Evolutionary conservation across 345 rosid genomes (phyloP), one percentile per base, ranked within the genome.

Genomic region (Tarenaya hassleriana): DNA sequence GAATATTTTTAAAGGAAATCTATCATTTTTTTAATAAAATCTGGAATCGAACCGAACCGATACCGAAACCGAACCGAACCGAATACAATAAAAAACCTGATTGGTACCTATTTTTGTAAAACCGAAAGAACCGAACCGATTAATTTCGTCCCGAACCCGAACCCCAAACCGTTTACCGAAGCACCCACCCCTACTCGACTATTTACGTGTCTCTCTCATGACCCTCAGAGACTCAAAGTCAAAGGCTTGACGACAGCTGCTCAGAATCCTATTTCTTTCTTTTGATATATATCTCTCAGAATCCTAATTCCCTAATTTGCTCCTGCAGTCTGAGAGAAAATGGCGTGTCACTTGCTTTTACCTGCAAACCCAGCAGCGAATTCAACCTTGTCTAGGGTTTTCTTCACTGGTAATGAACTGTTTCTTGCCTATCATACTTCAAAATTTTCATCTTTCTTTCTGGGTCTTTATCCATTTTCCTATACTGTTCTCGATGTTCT

Each of bases 301-400:
- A 8, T 14, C n/a, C 37, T n/a, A 16, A 41, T n/a, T 24, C 29
- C 29, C 29, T 24, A 24, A 24, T 24, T 24, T 24, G 29, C 29
- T 24, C 2, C 29, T 24, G 5, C 2, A 2, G 29, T 2, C 29
- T 24, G 29, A 24, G 29, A 24, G 40, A 12, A 47, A 40, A 67
- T 67, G 71, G 66, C 57, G 1, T 47, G 66, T 59, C 71, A 48
- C 5, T 53, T 54, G 34, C 61, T 67, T 54, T 37, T 27, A 27
- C 9, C 56, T 18, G 45, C 66, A 67, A 60, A 54, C 45, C 16
- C 52, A 20, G 13, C 41, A 38, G 45, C 59, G 37, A 52, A 47
- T 33, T 47, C 65, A 47, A 37, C 35, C 58, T 31, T 50, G 8
- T 11, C 68, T 31, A 32, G 48, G 48, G 16, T 12, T n/a, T 52